Conservation (phyloP, 768 basidiomycete genomes). For the Udeniomyces megalosporus region DNA sequence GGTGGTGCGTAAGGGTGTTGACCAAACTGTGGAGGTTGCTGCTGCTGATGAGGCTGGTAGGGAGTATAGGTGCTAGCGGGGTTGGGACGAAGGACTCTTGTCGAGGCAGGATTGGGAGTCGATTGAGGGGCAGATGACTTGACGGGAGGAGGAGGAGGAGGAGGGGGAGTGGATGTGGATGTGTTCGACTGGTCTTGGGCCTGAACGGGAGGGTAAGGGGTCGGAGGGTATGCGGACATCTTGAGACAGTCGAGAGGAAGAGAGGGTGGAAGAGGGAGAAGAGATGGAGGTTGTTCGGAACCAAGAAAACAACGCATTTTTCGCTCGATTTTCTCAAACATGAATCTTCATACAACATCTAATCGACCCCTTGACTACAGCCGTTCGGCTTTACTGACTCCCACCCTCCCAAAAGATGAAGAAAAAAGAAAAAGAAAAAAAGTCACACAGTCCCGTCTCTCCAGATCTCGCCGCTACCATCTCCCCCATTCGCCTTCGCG, state of each 20-base stretch:
- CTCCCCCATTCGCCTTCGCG: background rate
- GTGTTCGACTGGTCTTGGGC: too few species aligned
- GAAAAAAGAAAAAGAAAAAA: too few species aligned
- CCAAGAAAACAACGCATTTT: background rate
- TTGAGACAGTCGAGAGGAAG: too few species aligned
- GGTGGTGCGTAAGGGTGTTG: slow-evolving; percentile 6
- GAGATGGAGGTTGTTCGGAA: background rate
- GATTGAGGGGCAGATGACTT: background rate
- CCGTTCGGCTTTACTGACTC: too few species aligned
- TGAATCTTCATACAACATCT: too few species aligned
- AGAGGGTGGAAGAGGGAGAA: too few species aligned
- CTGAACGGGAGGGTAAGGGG: too few species aligned
- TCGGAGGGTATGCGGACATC: too few species aligned
- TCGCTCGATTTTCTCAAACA: background rate
- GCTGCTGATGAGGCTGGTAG: background rate
- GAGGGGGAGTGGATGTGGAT: background rate
- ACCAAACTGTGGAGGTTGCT: background rate
- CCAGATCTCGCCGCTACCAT: slow-evolving; percentile 10
- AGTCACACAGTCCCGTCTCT: too few species aligned
- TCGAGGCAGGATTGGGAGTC: background rate
- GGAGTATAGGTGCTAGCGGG: background rate
- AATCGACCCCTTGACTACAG: too few species aligned
- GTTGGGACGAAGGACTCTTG: background rate
- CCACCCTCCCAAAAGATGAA: too few species aligned
- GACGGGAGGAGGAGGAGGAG: background rate